phyloP scores from a whole-genome alignment of 192 early-diverging fungal genomes.

The Entomortierella lignicola region DNA sequence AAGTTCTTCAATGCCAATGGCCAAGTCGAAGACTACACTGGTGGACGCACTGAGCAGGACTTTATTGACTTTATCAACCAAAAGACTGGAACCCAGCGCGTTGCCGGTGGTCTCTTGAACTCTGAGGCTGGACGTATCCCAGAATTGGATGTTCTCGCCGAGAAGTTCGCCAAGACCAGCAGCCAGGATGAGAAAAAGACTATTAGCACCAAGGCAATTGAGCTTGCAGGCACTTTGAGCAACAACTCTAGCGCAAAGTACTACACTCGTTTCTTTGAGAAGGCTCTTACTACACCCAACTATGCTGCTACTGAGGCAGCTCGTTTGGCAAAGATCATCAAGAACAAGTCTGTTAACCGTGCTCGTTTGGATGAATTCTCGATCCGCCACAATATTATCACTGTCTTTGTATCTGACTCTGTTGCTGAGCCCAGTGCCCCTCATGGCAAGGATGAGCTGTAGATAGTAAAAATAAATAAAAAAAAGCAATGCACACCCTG shows the following conservation, averaged over 20 bases:
- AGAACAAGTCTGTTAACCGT: constrained; percentile 70
- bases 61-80: constrained; percentile 94
- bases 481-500: too few relatives aligned
- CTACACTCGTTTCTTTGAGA: constrained; percentile 95
- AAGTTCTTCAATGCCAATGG: constrained; percentile 81
- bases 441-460: constrained; percentile 42
- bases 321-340: constrained; percentile 84
- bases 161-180: constrained; percentile 71
- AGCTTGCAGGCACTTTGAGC: constrained; percentile 57
- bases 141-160: constrained; percentile 68
- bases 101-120: constrained; percentile 73
- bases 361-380: constrained; percentile 87
- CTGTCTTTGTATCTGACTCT: constrained; percentile 12
- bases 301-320: constrained; percentile 85
- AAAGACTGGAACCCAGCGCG: constrained; percentile 84
- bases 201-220: constrained; percentile 63
- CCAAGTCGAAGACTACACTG: constrained; percentile 79
- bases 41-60: constrained; percentile 78
- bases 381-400: constrained; percentile 89
- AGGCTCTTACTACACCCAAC: constrained; percentile 73
- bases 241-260: constrained; percentile 68
- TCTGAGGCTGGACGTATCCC: constrained; percentile 71
- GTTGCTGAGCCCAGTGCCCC: neutral
- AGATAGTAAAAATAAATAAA: too few relatives aligned
- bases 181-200: constrained; percentile 58